A percentile compares a stretch with the other conserved stretches of the same genome.
Evolutionary conservation across 495 filamentous ascomycete genomes (phyloP).

Genomic region (Aspergillus ostianus): DNA sequence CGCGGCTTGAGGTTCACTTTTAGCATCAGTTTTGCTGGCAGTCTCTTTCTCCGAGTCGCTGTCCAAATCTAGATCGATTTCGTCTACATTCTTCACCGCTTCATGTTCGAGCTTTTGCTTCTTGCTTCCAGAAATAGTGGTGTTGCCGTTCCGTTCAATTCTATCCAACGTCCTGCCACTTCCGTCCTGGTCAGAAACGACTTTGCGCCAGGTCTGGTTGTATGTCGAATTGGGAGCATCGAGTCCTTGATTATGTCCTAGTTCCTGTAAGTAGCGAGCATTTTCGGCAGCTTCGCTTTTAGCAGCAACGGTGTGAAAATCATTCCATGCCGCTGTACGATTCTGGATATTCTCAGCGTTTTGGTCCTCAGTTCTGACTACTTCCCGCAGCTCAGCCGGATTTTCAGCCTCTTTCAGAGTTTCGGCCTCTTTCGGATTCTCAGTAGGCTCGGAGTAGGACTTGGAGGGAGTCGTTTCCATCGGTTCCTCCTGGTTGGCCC

Average conservation of each 20-base stretch:
- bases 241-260: conserved; percentile 1
- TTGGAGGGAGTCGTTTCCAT: background rate
- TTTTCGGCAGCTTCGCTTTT: conserved; percentile 29
- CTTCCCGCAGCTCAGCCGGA: background rate
- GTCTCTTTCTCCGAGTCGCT: conserved; percentile 37
- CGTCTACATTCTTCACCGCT: conserved; percentile 43
- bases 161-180: conserved; percentile 17
- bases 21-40: background rate
- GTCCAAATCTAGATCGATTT: conserved; percentile 56
- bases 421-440: background rate
- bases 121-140: conserved; percentile 16
- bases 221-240: conserved; percentile 12
- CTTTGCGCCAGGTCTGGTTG: conserved; percentile 29
- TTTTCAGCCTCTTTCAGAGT: background rate
- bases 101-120: conserved; percentile 26
- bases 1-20: background rate
- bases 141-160: conserved; percentile 12
- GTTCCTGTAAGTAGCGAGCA: conserved; percentile 20
- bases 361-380: background rate
- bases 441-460: background rate
- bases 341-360: conserved; percentile 3
- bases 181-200: conserved; percentile 23
- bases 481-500: background rate
- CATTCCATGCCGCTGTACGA: conserved; percentile 34
- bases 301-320: conserved; percentile 29